Percentiles rank a stretch among this genome's conserved stretches.
phyloP scores from a whole-genome alignment of 441 rosid genomes.

The Arabidopsis lyrata region DNA sequence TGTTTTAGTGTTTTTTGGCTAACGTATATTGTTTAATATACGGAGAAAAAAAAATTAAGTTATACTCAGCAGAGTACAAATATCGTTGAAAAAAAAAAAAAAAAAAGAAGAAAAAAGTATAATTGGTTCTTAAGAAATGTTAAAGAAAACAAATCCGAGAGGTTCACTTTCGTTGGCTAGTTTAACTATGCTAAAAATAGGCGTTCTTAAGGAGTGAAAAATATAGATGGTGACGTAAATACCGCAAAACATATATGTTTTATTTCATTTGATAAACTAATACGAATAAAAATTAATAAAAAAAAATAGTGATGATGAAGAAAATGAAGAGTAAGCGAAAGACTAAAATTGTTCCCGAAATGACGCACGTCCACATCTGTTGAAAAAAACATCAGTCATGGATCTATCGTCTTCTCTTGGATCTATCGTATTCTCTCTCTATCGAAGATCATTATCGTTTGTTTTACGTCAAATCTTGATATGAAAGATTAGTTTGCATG shows the following conservation, averaged over 20 bases:
- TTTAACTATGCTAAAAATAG: background rate
- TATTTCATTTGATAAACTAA: background rate
- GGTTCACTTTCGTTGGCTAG: background rate
- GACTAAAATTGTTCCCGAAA: background rate
- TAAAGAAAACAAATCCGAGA: background rate
- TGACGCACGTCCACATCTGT: background rate
- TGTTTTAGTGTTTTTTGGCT: too few relatives aligned
- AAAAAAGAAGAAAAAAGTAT: background rate
- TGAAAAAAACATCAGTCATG: background rate
- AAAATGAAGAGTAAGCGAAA: background rate
- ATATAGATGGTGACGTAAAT: background rate
- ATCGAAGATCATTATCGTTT: conserved; percentile 20
- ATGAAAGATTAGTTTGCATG: conserved; percentile 35
- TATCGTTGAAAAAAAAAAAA: background rate
- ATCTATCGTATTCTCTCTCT: background rate
- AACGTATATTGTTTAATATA: too few relatives aligned
- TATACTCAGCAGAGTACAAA: background rate
- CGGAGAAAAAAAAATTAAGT: too few relatives aligned
- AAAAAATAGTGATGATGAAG: background rate
- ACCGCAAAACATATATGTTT: background rate
- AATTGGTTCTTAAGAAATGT: background rate
- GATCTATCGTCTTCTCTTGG: background rate
- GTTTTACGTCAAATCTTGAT: background rate
- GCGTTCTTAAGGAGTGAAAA: background rate
- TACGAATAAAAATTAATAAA: background rate